These are phyloP conservation scores for Cryptococcus sp. DNA, from an alignment of 1,284 basidiomycete genomes.

Conservation along the genomic window DNA sequence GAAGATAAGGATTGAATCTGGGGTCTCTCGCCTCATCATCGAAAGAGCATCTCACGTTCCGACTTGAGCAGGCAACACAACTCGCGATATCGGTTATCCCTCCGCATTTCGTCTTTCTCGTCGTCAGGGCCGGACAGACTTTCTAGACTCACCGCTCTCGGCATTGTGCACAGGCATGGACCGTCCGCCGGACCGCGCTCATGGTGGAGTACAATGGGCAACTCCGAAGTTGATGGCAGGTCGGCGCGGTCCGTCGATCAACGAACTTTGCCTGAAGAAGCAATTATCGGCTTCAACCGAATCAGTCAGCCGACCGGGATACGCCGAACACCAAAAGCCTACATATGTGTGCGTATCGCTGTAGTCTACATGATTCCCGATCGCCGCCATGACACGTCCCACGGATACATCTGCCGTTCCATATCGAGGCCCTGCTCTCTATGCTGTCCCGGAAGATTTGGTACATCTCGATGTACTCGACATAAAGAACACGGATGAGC, in stretches of 20 bases:
- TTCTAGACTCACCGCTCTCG: slow-evolving; percentile 10
- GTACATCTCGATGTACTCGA: slow-evolving; percentile 16
- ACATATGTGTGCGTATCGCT: too few relatives aligned
- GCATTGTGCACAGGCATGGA: slow-evolving; percentile 16
- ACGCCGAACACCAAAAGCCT: background rate
- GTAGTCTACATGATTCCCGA: background rate
- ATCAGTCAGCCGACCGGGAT: background rate
- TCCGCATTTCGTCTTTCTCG: slow-evolving; percentile 18
- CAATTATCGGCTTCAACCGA: background rate
- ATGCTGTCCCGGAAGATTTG: slow-evolving; percentile 20
- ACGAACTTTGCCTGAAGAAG: too few relatives aligned
- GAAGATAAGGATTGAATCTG: slow-evolving; percentile 18
- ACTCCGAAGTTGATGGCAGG: background rate
- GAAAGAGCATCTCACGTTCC: slow-evolving; percentile 13
- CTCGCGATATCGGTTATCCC: slow-evolving; percentile 11
- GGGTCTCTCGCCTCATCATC: slow-evolving; percentile 15
- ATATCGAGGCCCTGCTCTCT: slow-evolving; percentile 17
- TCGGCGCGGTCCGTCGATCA: too few relatives aligned
- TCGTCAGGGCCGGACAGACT: background rate
- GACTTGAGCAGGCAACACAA: slow-evolving; percentile 10
- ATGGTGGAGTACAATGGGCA: too few relatives aligned
- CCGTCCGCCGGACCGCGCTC: slow-evolving; percentile 7
- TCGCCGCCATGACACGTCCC: slow-evolving; percentile 12
- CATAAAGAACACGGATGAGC: slow-evolving; percentile 17
- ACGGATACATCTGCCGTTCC: slow-evolving; percentile 17